Percentiles rank a stretch among this genome's conserved stretches.
phyloP scores from a whole-genome alignment of 2,329 filamentous ascomycete genomes.

The Colletotrichum camelliae region DNA sequence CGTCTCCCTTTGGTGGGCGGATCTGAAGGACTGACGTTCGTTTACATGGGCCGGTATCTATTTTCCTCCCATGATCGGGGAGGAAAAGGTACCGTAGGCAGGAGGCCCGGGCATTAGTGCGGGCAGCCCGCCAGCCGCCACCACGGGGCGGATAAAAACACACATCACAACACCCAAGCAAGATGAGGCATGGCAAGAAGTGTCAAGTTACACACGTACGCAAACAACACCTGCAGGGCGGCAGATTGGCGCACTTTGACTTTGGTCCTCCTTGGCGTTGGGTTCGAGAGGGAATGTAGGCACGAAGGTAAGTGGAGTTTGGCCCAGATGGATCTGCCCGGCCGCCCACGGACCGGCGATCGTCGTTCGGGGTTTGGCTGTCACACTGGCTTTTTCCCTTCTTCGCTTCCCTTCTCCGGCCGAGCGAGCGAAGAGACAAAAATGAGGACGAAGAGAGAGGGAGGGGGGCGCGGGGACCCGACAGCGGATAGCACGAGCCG shows the following conservation, averaged over 20 bases:
- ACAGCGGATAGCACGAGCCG: neutral
- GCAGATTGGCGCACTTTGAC: neutral
- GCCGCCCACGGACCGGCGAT: constrained; percentile 12
- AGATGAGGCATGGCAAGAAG: neutral
- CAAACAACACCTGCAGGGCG: neutral
- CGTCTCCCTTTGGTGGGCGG: neutral
- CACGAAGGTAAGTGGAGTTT: neutral
- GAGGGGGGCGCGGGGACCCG: neutral
- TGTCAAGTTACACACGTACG: neutral
- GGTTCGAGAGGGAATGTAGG: neutral
- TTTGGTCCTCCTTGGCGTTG: neutral
- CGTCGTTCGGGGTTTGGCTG: neutral
- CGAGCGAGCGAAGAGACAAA: neutral
- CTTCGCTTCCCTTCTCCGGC: neutral
- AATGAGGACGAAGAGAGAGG: neutral
- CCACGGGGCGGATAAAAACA: neutral
- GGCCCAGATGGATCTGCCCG: neutral
- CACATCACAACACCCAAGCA: neutral
- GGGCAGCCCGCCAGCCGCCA: neutral
- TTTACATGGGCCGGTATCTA: neutral
- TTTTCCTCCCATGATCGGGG: neutral
- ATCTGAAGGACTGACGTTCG: neutral
- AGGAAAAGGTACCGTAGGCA: neutral
- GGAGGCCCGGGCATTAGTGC: neutral
- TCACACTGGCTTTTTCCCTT: neutral